Percentiles rank a stretch among this genome's conserved stretches.
Conservation (phyloP, 495 filamentous ascomycete genomes). For the Xylaria longipes region DNA sequence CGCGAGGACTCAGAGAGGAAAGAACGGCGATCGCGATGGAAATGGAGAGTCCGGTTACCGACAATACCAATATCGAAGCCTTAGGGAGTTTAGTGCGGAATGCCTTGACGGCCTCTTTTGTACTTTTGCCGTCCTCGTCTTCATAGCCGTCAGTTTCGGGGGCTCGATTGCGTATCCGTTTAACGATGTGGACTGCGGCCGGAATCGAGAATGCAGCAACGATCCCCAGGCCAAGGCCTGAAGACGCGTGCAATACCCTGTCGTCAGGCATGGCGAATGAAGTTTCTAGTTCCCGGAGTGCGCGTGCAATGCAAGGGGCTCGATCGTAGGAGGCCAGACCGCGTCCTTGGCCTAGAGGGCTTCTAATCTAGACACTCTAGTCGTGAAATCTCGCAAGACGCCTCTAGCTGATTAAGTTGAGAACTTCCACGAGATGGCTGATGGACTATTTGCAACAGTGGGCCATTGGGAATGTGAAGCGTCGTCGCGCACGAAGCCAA, state of each 20-base stretch:
- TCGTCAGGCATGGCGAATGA: constrained; percentile 19
- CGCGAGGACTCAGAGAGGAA: constrained; percentile 38
- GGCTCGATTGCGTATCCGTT: constrained; percentile 39
- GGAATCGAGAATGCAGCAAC: constrained; percentile 48
- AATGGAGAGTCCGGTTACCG: constrained; percentile 51
- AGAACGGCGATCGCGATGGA: constrained; percentile 54
- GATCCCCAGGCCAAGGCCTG: constrained; percentile 37
- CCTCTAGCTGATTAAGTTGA: neutral
- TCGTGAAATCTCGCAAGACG: neutral
- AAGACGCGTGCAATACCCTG: constrained; percentile 9
- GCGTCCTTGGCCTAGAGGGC: neutral
- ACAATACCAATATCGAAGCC: constrained; percentile 48
- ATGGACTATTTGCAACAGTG: constrained; percentile 10
- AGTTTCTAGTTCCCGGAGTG: neutral
- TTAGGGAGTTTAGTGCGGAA: constrained; percentile 61
- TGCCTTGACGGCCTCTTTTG: constrained; percentile 57
- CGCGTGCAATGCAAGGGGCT: neutral
- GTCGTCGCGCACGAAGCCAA: neutral
- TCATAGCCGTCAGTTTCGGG: constrained; percentile 56
- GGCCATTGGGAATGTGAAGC: neutral
- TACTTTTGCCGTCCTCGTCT: constrained; percentile 69
- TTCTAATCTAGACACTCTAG: neutral
- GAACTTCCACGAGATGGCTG: neutral
- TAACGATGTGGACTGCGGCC: constrained; percentile 38
- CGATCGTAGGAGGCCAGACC: neutral